phyloP scores from a whole-genome alignment of 257 asterid genomes.

The Primulina eburnea region DNA sequence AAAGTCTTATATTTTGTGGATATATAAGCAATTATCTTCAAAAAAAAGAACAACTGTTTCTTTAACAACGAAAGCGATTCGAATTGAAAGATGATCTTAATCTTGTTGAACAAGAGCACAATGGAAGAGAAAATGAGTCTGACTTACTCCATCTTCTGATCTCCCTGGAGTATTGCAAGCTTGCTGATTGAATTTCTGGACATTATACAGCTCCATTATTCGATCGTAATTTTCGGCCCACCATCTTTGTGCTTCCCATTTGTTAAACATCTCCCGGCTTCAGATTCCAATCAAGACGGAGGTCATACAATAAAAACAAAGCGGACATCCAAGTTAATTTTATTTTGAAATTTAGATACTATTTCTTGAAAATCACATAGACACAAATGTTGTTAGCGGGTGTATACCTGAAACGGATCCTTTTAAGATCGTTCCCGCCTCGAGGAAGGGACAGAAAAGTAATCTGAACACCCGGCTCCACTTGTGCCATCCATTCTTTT shows the following conservation, averaged over 20 bases:
- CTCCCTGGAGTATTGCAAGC: slow-evolving; percentile 72
- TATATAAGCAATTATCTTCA: background rate
- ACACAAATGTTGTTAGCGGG: background rate
- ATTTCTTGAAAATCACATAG: background rate
- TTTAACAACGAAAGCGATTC: too few relatives aligned
- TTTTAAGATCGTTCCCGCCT: slow-evolving; percentile 84
- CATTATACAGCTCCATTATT: slow-evolving; percentile 86
- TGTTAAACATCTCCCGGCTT: slow-evolving; percentile 85
- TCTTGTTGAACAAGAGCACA: background rate
- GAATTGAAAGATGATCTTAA: too few relatives aligned
- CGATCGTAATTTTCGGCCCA: slow-evolving; percentile 86
- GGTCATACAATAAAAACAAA: background rate
- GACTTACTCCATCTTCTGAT: slow-evolving; percentile 81
- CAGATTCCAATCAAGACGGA: background rate
- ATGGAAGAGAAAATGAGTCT: background rate
- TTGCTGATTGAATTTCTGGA: slow-evolving; percentile 78
- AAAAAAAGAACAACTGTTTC: too few relatives aligned
- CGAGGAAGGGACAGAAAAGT: slow-evolving; percentile 76
- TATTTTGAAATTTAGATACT: background rate
- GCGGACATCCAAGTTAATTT: background rate
- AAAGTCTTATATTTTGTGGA: background rate
- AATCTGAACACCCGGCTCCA: slow-evolving; percentile 90
- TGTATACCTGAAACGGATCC: slow-evolving; percentile 78
- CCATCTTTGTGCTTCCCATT: slow-evolving; percentile 92
- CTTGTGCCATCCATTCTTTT: slow-evolving; percentile 86